Percentiles rank a stretch among this genome's conserved stretches.
These are phyloP conservation scores for Zasmidium angulare DNA, from an alignment of 2,329 filamentous ascomycete genomes.

Conservation along the genomic window DNA sequence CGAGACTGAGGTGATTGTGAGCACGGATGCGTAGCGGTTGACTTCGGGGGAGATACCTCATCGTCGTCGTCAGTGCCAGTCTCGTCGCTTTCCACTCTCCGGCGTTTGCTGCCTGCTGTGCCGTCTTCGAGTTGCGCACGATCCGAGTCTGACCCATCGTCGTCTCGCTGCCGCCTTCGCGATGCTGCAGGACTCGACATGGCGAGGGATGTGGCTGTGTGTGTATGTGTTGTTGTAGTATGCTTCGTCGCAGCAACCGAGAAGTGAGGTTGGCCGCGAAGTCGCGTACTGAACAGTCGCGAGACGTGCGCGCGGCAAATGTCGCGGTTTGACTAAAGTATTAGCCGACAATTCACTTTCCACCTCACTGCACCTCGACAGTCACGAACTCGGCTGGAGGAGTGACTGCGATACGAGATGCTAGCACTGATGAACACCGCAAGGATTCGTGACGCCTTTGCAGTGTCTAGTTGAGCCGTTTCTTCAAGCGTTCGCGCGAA, in stretches of 20 bases:
- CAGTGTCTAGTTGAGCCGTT: no score
- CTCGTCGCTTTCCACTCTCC: slow-evolving; percentile 11
- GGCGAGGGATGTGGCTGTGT: background rate
- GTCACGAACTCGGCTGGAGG: no score
- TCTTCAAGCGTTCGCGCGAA: background rate
- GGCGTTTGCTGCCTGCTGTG: slow-evolving; percentile 19
- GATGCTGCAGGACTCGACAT: slow-evolving; percentile 16
- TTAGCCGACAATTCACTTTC: background rate
- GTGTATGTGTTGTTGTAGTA: background rate
- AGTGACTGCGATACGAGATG: no score
- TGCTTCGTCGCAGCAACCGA: slow-evolving; percentile 1
- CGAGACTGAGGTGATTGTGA: slow-evolving; percentile 3
- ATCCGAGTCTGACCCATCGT: slow-evolving; percentile 12
- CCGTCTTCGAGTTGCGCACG: slow-evolving; percentile 8
- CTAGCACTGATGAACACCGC: no score
- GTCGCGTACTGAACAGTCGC: background rate
- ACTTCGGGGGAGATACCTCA: slow-evolving; percentile 14
- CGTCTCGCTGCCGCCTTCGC: slow-evolving; percentile 16
- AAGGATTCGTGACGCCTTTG: no score
- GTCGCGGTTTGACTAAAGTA: background rate
- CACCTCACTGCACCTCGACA: no score
- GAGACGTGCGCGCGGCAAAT: background rate
- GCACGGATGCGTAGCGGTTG: background rate
- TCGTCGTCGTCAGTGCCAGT: slow-evolving; percentile 13
- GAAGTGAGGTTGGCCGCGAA: background rate